Base-by-base conservation (phyloP, 2,329 filamentous ascomycete genomes). In the Camillea tinctor region DNA sequence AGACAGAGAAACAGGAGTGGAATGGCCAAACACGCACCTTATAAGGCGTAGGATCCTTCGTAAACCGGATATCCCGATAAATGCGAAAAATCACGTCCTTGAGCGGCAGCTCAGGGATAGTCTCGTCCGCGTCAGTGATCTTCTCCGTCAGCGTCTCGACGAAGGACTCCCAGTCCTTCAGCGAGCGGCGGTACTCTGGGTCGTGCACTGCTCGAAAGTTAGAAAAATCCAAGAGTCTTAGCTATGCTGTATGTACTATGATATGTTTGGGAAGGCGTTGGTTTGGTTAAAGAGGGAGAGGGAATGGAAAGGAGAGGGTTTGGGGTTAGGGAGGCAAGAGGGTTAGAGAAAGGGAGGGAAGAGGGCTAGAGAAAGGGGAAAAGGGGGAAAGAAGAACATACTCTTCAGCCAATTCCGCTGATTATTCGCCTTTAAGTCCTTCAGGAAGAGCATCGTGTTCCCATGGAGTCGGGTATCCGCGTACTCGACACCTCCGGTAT, bases 51-150 rank as follows among this genome's bases (percentile, higher is more conserved):
- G 85, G 90, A 70, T 96, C 88, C 67, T 91, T 90, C 69, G 84
- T 90, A 76, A 96, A 97, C 58, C 93, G 86, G 50, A 95, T 84
- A 69, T 97, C 93, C 68, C 93, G 83, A 75, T 96, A 92, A 60
- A 97, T 95, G 62, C 93, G 88, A 73, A 94, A 96, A 53, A 92
- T 87, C 67, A 96, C 80, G 71, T 97, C 93, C 74, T 96, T 95
- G 57, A 89, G 80, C 1, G 93, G 93, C 21, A 97, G 79, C 68
- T 97, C 92, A 0, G 93, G 93, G 50, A 97, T 86, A 1, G 92
- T 96, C 58, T 89, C 86, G 72, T 97, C 93, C 48, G 83, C 81
- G 60, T 88, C 86, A 20, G 84, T 84, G 57, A 97, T 81, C 62
- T 86, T 88, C 61, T 88, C 81, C 1, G 89, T 91, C 48, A 95